phyloP scores from a whole-genome alignment of 73 alveolate genomes.

The Paramecium caudatum region DNA sequence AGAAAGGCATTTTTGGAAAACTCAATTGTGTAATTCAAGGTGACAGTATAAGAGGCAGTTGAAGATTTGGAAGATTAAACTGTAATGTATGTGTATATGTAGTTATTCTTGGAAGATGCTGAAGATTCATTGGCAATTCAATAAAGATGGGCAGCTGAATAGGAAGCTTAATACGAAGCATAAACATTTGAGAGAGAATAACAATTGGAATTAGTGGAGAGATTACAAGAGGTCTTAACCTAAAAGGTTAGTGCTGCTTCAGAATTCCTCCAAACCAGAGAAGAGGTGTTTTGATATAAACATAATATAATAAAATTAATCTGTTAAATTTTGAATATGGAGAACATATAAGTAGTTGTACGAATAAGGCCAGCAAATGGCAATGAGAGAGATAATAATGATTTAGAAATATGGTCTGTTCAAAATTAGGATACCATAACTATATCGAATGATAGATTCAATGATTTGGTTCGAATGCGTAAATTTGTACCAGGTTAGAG shows the following conservation, averaged over 20 bases:
- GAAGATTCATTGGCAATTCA: constrained; percentile 63
- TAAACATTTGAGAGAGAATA: constrained; percentile 61
- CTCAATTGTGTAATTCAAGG: constrained; percentile 69
- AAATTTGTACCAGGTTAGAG: constrained; percentile 66
- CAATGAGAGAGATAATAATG: constrained; percentile 49
- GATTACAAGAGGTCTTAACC: constrained; percentile 35
- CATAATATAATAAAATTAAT: constrained; percentile 29
- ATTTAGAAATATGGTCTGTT: constrained; percentile 67
- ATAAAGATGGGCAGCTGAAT: constrained; percentile 71
- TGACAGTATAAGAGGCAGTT: constrained; percentile 62
- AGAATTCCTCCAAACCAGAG: constrained; percentile 36
- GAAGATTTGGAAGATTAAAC: constrained; percentile 71
- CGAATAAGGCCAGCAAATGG: constrained; percentile 62
- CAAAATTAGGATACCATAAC: constrained; percentile 16
- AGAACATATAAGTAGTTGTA: constrained; percentile 43
- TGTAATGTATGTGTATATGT: background rate
- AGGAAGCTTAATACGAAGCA: constrained; percentile 56
- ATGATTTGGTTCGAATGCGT: constrained; percentile 66
- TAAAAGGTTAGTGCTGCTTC: constrained; percentile 23
- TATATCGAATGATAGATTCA: constrained; percentile 54
- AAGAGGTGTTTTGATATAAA: constrained; percentile 45
- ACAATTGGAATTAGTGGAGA: constrained; percentile 39
- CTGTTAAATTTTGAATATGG: constrained; percentile 46
- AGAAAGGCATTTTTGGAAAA: constrained; percentile 60
- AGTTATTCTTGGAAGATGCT: constrained; percentile 76